phyloP scores from a whole-genome alignment of 2,329 filamentous ascomycete species.

The Penicillium sumatraense region DNA sequence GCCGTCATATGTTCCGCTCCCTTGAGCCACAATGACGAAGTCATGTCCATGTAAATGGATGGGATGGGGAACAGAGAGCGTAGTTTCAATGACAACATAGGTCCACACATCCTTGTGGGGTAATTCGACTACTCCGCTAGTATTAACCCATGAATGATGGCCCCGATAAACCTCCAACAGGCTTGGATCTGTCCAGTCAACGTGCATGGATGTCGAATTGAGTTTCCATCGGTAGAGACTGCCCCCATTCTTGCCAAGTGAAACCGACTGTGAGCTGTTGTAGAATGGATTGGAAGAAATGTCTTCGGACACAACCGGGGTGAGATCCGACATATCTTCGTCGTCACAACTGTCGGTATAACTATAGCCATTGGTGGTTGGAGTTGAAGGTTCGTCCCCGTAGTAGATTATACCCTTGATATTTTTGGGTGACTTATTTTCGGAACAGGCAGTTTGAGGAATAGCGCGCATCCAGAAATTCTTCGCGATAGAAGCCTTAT shows the following conservation, averaged over 20 bases:
- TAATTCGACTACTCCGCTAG: conserved; percentile 16
- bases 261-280: conserved; percentile 20
- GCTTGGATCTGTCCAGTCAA: conserved; percentile 15
- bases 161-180: conserved; percentile 21
- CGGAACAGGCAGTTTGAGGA: conserved; percentile 47
- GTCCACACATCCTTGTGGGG: conserved; percentile 28
- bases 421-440: conserved; percentile 45
- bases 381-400: conserved; percentile 5
- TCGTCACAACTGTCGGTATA: conserved; percentile 31
- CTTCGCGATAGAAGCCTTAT: conserved; percentile 24
- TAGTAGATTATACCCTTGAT: conserved; percentile 57
- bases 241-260: conserved; percentile 18
- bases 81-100: conserved; percentile 30
- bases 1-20: neutral
- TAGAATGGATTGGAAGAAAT: conserved; percentile 8
- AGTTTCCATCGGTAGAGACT: conserved; percentile 32
- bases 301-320: conserved; percentile 28
- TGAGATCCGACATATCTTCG: conserved; percentile 28
- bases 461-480: conserved; percentile 51
- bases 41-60: conserved; percentile 6
- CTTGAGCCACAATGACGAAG: neutral
- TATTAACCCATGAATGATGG: neutral
- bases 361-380: conserved; percentile 17
- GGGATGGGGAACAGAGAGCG: conserved; percentile 2
- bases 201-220: conserved; percentile 55